These are phyloP conservation scores for Nakazawaea siamensis DNA, from an alignment of 805 yeast species.

Conservation along the genomic window DNA sequence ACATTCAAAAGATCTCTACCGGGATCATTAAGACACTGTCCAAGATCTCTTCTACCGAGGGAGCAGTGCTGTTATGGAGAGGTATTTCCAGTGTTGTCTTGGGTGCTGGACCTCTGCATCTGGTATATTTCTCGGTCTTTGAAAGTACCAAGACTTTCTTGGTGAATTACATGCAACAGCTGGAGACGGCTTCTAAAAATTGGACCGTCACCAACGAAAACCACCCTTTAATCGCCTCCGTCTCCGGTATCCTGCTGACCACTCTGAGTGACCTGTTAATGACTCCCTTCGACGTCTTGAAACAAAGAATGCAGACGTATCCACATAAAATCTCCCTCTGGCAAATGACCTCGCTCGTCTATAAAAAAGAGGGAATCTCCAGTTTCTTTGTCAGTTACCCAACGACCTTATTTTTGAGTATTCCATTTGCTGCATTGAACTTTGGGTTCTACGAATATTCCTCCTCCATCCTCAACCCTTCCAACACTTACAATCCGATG, in stretches of 20 bases:
- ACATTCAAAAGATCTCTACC: conserved; percentile 15
- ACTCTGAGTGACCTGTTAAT: conserved; percentile 89
- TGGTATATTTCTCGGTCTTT: conserved; percentile 90
- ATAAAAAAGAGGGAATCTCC: conserved; percentile 55
- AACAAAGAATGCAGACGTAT: conserved; percentile 86
- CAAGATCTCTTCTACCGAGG: conserved; percentile 78
- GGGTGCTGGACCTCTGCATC: conserved; percentile 99
- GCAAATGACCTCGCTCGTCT: conserved; percentile 26
- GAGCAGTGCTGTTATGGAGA: conserved; percentile 83
- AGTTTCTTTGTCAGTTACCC: conserved; percentile 92
- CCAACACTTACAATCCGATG: conserved; percentile 74
- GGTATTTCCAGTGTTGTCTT: conserved; percentile 87
- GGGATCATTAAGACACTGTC: conserved; percentile 63
- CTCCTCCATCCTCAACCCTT: conserved; percentile 73
- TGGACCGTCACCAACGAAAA: conserved; percentile 49
- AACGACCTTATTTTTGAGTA: conserved; percentile 82
- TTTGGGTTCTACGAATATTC: conserved; percentile 87
- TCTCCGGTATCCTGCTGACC: conserved; percentile 89
- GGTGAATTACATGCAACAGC: conserved; percentile 24
- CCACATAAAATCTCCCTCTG: conserved; percentile 13
- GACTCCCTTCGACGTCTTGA: conserved; percentile 95
- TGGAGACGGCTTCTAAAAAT: conserved; percentile 17
- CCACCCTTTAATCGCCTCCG: conserved; percentile 76
- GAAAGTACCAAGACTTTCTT: conserved; percentile 66
- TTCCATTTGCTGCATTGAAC: conserved; percentile 92